Percentiles rank a stretch among this genome's conserved stretches.
phyloP scores from a whole-genome alignment of 2,329 filamentous ascomycete genomes.

The Cladobotryum protrusum region DNA sequence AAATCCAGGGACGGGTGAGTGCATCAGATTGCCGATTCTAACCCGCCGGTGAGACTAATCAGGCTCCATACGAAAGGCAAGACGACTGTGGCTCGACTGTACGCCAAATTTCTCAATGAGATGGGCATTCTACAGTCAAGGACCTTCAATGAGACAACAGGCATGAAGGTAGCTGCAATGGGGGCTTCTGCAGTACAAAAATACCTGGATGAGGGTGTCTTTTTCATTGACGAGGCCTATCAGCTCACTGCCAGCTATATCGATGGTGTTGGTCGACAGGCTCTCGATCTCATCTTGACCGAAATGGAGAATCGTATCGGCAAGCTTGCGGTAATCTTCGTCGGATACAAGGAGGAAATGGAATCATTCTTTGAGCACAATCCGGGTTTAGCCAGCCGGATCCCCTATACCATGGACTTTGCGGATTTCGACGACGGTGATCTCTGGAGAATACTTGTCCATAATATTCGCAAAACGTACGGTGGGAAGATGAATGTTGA shows the following conservation, averaged over 20 bases:
- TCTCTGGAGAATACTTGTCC: constrained; percentile 51
- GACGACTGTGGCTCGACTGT: constrained; percentile 23
- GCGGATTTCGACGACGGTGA: constrained; percentile 60
- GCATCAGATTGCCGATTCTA: neutral
- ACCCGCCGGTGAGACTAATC: neutral
- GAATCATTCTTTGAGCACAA: constrained; percentile 66
- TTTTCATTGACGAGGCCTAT: constrained; percentile 71
- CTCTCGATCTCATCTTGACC: constrained; percentile 60
- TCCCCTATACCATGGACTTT: constrained; percentile 58
- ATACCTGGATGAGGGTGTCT: constrained; percentile 47
- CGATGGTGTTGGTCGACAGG: constrained; percentile 37
- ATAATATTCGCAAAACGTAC: constrained; percentile 50
- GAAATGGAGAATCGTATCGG: constrained; percentile 63
- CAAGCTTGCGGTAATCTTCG: constrained; percentile 60
- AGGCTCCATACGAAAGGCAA: constrained; percentile 15
- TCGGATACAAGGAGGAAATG: constrained; percentile 64
- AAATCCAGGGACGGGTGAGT: constrained; percentile 10
- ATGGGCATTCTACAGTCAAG: constrained; percentile 20
- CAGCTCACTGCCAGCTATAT: constrained; percentile 39
- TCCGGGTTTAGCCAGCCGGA: constrained; percentile 58
- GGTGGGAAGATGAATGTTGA: constrained; percentile 51
- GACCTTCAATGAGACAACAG: constrained; percentile 1
- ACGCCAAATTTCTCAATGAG: constrained; percentile 24
- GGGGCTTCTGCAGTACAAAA: neutral
- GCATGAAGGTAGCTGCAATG: neutral